Percentiles rank a stretch among this genome's conserved stretches.
Conservation (phyloP, 371 early-diverging fungal genomes). For the Saksenaea vasiformis region DNA sequence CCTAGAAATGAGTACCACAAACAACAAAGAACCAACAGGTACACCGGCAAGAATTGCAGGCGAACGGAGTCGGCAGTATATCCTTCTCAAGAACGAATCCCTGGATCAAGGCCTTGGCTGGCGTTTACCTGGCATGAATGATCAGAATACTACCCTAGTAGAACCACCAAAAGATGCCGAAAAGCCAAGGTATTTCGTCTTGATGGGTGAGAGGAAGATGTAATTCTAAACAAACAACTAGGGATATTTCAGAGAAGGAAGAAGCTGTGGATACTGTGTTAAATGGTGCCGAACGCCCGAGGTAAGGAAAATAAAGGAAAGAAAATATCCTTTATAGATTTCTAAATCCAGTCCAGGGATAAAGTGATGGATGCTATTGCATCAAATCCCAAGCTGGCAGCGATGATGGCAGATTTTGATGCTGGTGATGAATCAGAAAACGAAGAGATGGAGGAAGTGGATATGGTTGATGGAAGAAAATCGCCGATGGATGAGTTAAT, state of each 20-base stretch:
- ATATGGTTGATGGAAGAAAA: background rate
- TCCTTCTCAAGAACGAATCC: conserved; percentile 83
- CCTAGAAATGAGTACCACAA: conserved; percentile 51
- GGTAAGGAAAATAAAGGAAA: background rate
- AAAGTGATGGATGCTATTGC: conserved; percentile 36
- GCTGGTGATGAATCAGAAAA: conserved; percentile 6
- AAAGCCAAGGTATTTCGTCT: background rate
- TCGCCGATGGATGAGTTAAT: background rate
- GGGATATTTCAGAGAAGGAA: background rate
- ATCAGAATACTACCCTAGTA: conserved; percentile 19
- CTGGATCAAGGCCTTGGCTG: conserved; percentile 65
- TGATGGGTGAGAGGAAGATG: no score
- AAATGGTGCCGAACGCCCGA: background rate
- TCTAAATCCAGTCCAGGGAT: conserved; percentile 12
- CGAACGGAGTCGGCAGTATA: conserved; percentile 79
- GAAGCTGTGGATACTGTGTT: background rate
- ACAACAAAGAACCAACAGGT: conserved; percentile 3
- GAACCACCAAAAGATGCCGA: conserved; percentile 1
- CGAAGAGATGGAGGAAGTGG: conserved; percentile 16
- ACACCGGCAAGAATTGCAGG: conserved; percentile 72
- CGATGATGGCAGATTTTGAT: conserved; percentile 14
- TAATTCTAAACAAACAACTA: no score
- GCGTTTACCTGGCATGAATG: conserved; percentile 54
- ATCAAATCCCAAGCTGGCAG: conserved; percentile 36
- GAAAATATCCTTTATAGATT: background rate